Conservation (phyloP, 176 grass and related monocot genomes). For the Eremochloa ophiuroides region DNA sequence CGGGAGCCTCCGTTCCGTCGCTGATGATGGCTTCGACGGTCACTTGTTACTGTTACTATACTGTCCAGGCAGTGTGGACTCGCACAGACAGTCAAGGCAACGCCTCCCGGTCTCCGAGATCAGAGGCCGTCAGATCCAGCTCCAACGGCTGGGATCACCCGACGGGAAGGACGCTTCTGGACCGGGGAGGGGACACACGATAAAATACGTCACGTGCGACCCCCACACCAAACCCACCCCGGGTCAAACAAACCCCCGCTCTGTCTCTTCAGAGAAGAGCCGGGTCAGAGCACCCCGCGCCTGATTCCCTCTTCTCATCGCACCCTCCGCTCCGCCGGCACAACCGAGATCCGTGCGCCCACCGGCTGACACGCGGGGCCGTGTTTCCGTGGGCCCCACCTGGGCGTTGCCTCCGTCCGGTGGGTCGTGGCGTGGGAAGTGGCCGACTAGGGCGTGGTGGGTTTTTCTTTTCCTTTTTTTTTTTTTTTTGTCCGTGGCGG, state of each 20-base stretch:
- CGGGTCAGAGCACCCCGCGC: background rate
- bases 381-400: rapidly evolving
- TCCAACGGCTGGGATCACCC: background rate
- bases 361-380: background rate
- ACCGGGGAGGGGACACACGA: background rate
- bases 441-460: background rate
- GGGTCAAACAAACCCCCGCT: background rate
- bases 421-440: background rate
- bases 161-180: background rate
- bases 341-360: too few species aligned
- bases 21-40: too few species aligned
- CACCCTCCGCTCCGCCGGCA: background rate
- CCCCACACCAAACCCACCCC: background rate
- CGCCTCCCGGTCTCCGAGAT: background rate
- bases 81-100: background rate
- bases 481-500: background rate
- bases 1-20: too few species aligned
- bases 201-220: conserved; percentile 11
- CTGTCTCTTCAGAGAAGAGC: background rate
- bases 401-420: rapidly evolving
- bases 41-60: too few species aligned
- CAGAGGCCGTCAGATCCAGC: background rate
- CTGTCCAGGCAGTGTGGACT: background rate
- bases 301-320: background rate
- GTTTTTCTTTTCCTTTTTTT: background rate